A percentile compares a stretch with the other conserved stretches of the same genome.
phyloP scores from a whole-genome alignment of 768 basidiomycete species.

The Leucogyrophana mollusca region DNA sequence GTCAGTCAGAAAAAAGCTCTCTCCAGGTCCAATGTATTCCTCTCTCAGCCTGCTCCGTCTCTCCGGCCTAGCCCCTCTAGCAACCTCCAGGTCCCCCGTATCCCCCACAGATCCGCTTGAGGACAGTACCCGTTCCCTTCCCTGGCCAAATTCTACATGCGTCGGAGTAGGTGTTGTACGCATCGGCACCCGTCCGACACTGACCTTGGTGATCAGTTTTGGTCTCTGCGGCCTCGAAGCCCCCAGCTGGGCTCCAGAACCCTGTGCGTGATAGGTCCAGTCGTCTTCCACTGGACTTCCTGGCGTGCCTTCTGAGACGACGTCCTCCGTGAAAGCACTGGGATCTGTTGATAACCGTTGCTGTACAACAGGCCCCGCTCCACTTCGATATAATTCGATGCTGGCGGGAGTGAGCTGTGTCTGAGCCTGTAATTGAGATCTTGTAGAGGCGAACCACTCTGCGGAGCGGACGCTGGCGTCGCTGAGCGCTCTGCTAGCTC shows the following conservation, averaged over 20 bases:
- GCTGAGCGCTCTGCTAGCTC: slow-evolving; percentile 21
- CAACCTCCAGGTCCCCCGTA: slow-evolving; percentile 18
- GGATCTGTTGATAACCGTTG: neutral
- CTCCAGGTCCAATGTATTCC: neutral
- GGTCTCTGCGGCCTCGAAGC: neutral
- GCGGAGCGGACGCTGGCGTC: slow-evolving; percentile 29
- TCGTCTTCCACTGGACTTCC: neutral
- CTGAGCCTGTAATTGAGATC: slow-evolving; percentile 8
- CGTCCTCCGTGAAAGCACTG: neutral
- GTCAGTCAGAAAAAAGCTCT: neutral
- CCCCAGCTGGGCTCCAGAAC: slow-evolving; percentile 7
- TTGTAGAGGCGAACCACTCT: slow-evolving; percentile 28
- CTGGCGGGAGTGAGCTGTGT: slow-evolving; percentile 16
- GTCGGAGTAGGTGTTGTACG: slow-evolving; percentile 34
- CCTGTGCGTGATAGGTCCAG: neutral
- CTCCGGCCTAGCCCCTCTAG: slow-evolving; percentile 7
- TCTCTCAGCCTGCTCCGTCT: slow-evolving; percentile 20
- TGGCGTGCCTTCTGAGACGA: neutral
- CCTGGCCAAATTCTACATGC: slow-evolving; percentile 15
- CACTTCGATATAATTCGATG: slow-evolving; percentile 26
- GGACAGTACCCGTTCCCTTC: slow-evolving; percentile 26
- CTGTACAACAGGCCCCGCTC: slow-evolving; percentile 5
- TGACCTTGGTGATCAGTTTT: slow-evolving; percentile 9
- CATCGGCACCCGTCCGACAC: slow-evolving; percentile 37
- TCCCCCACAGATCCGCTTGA: slow-evolving; percentile 28